phyloP scores from a whole-genome alignment of 176 grass and related monocot genomes.

The Avena atlantica region DNA sequence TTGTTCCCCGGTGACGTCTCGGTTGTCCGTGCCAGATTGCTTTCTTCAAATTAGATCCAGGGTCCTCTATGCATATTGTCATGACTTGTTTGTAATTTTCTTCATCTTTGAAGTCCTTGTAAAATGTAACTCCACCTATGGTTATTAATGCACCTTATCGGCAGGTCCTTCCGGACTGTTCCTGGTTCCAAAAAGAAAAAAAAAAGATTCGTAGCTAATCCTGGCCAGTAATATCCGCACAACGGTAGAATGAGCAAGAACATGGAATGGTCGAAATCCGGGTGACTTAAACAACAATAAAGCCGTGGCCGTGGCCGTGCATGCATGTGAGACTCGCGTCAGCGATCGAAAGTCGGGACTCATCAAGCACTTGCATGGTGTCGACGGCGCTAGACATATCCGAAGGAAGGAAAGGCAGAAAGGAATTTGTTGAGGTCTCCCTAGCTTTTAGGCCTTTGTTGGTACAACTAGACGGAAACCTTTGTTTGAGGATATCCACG shows the following conservation, averaged over 20 bases:
- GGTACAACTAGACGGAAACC: constrained; percentile 8
- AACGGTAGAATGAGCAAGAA: not conserved
- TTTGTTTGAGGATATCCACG: not conserved
- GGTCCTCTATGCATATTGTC: too few relatives aligned
- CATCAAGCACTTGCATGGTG: constrained; percentile 20
- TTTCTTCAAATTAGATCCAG: too few relatives aligned
- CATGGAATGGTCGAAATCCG: not conserved
- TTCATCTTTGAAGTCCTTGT: too few relatives aligned
- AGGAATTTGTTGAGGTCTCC: not conserved
- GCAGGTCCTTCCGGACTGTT: too few relatives aligned
- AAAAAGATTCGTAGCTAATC: not conserved
- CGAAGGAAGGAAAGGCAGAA: not conserved
- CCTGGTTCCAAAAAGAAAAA: too few relatives aligned
- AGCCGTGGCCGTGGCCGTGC: too few relatives aligned
- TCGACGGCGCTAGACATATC: constrained; percentile 5
- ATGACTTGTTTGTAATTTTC: too few relatives aligned
- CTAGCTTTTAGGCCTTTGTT: not conserved
- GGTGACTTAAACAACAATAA: not conserved
- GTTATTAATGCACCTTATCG: too few relatives aligned
- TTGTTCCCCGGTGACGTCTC: too few relatives aligned
- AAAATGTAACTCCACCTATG: too few relatives aligned
- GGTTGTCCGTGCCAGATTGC: too few relatives aligned
- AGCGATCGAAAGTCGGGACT: constrained; percentile 28
- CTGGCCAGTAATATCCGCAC: not conserved
- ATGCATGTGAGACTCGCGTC: constrained; percentile 39